phyloP scores from a whole-genome alignment of 2,329 filamentous ascomycete genomes.

The Botrytis sinoallii region DNA sequence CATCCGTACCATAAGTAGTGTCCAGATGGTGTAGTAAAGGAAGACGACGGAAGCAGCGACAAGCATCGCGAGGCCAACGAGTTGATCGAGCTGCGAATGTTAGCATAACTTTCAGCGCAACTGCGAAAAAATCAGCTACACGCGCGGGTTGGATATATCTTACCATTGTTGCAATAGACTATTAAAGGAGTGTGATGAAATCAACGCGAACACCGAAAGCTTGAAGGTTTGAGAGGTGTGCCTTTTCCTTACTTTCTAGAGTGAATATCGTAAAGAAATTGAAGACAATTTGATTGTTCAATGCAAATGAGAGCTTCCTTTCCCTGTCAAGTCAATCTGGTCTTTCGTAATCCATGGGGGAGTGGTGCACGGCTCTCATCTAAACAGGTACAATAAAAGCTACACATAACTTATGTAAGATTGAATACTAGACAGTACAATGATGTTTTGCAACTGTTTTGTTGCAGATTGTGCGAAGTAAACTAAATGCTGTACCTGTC shows the following conservation, averaged over 20 bases:
- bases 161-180: slow-evolving; percentile 38
- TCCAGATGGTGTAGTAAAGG: slow-evolving; percentile 97
- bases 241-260: background rate
- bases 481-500: background rate
- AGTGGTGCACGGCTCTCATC: background rate
- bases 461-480: background rate
- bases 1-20: slow-evolving; percentile 80
- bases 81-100: slow-evolving; percentile 76
- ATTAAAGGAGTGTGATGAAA: slow-evolving; percentile 33
- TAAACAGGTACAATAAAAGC: background rate
- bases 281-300: slow-evolving; percentile 7
- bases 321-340: slow-evolving; percentile 15
- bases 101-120: slow-evolving; percentile 17
- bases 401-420: background rate
- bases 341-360: slow-evolving; percentile 12
- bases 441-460: background rate
- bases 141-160: slow-evolving; percentile 4
- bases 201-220: slow-evolving; percentile 18
- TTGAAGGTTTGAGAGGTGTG: background rate
- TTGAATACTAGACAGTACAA: background rate
- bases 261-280: background rate
- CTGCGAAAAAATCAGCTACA: background rate
- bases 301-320: slow-evolving; percentile 4
- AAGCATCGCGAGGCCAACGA: slow-evolving; percentile 73
- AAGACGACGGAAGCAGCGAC: slow-evolving; percentile 70